Evolutionary conservation across 179 eudicot species (phyloP).

Genomic region (Silene noctiflora): DNA sequence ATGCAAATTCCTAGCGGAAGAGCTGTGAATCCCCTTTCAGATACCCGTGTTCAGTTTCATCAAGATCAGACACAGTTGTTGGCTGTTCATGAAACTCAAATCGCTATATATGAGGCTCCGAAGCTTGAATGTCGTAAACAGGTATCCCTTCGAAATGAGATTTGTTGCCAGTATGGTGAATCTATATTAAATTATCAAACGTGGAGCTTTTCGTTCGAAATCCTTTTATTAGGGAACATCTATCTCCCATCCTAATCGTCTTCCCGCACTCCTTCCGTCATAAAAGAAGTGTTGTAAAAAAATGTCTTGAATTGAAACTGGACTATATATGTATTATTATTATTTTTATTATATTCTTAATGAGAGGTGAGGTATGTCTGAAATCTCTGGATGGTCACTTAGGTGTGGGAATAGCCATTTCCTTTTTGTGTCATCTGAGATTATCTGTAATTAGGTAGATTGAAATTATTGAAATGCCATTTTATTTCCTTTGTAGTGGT

Average conservation of each 20-base stretch:
- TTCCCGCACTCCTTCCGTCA: too few relatives aligned
- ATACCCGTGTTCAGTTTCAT: conserved; percentile 84
- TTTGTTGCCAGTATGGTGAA: not conserved
- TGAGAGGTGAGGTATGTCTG: too few relatives aligned
- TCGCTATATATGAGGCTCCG: conserved; percentile 77
- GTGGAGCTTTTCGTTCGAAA: not conserved
- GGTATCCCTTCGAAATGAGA: conserved; percentile 32
- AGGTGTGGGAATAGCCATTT: not conserved
- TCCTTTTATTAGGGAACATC: not conserved
- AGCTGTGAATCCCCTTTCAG: conserved; percentile 51
- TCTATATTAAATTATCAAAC: too few relatives aligned
- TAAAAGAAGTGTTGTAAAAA: too few relatives aligned
- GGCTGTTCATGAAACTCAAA: conserved; percentile 81
- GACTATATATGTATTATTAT: too few relatives aligned
- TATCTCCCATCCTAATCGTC: too few relatives aligned
- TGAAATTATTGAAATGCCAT: conserved; percentile 6
- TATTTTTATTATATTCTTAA: too few relatives aligned
- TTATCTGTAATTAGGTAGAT: not conserved
- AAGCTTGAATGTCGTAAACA: conserved; percentile 79
- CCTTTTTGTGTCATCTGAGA: too few relatives aligned
- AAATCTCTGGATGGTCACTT: not conserved
- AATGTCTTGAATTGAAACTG: too few relatives aligned
- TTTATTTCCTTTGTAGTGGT: conserved; percentile 48
- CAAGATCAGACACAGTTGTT: conserved; percentile 74
- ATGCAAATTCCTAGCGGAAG: conserved; percentile 63